Evolutionary conservation across 2,329 filamentous ascomycete genomes (phyloP).

Genomic region (Alternaria metachromatica): DNA sequence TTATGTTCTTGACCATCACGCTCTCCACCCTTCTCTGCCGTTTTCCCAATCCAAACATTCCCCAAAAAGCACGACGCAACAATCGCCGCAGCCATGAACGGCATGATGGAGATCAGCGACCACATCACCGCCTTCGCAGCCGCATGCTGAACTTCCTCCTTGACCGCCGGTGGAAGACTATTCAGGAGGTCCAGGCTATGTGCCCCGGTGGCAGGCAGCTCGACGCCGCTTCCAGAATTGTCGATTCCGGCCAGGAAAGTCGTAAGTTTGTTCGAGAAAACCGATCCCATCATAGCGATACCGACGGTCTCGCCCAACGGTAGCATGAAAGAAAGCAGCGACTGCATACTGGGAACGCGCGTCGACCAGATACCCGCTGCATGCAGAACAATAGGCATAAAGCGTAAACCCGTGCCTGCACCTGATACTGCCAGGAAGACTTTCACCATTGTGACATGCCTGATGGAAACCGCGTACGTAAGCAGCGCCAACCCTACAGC

Average conservation of each 20-base stretch:
- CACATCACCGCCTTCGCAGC: slow-evolving; percentile 68
- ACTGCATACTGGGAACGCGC: slow-evolving; percentile 65
- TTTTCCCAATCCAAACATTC: slow-evolving; percentile 59
- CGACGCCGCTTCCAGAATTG: slow-evolving; percentile 24
- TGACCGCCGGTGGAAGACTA: slow-evolving; percentile 48
- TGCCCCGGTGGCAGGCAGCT: slow-evolving; percentile 26
- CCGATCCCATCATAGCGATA: slow-evolving; percentile 71
- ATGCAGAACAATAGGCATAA: slow-evolving; percentile 70
- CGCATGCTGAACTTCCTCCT: slow-evolving; percentile 50
- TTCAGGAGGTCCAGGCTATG: slow-evolving; percentile 43
- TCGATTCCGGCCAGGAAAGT: slow-evolving; percentile 35
- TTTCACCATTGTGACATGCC: slow-evolving; percentile 61
- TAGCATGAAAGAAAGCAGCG: slow-evolving; percentile 64
- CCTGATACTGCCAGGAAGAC: slow-evolving; percentile 72
- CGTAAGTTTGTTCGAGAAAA: slow-evolving; percentile 67
- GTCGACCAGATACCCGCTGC: slow-evolving; percentile 67
- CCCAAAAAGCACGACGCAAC: slow-evolving; percentile 56
- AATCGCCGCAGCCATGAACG: slow-evolving; percentile 62
- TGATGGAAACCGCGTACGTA: slow-evolving; percentile 61
- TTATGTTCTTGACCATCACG: slow-evolving; percentile 2
- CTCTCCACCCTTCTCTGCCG: slow-evolving; percentile 17
- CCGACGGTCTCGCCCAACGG: slow-evolving; percentile 70
- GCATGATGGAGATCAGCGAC: slow-evolving; percentile 68
- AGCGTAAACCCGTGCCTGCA: slow-evolving; percentile 67
- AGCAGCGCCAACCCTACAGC: slow-evolving; percentile 65